phyloP scores from a whole-genome alignment of 177 flowering plant genomes.

The Vitis hybrid region DNA sequence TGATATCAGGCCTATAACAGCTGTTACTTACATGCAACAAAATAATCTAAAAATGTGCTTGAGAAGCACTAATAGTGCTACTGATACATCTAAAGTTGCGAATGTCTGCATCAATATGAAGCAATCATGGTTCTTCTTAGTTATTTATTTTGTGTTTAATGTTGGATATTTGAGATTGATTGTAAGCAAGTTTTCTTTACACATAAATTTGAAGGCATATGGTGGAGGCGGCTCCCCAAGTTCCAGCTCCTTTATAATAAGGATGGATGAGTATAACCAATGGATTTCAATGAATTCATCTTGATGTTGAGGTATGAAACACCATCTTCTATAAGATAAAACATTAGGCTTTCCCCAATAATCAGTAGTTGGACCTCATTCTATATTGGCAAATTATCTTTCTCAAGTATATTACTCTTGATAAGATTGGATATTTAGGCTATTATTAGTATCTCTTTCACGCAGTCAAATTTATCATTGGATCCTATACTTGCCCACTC shows the following conservation, averaged over 20 bases:
- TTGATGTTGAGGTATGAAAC: slow-evolving; percentile 20
- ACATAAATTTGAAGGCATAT: slow-evolving; percentile 61
- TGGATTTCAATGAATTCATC: slow-evolving; percentile 50
- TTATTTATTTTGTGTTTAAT: too few species aligned
- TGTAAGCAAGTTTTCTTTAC: slow-evolving; percentile 8
- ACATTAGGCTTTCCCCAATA: not conserved
- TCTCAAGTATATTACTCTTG: not conserved
- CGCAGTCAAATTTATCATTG: not conserved
- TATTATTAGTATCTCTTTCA: not conserved
- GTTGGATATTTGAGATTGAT: too few species aligned
- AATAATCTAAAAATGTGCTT: too few species aligned
- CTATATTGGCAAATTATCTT: not conserved
- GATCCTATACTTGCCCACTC: too few species aligned
- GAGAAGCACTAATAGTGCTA: too few species aligned
- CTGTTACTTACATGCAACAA: too few species aligned
- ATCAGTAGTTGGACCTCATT: not conserved
- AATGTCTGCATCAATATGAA: too few species aligned
- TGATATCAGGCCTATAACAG: too few species aligned
- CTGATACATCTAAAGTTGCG: too few species aligned
- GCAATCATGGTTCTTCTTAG: too few species aligned
- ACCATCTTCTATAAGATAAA: not conserved
- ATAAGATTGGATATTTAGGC: not conserved
- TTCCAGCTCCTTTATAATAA: slow-evolving; percentile 86
- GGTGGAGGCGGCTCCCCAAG: slow-evolving; percentile 79
- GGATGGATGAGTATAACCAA: slow-evolving; percentile 87